Base-by-base conservation (phyloP, 2,329 filamentous ascomycete genomes). In the Fusarium albidum region DNA sequence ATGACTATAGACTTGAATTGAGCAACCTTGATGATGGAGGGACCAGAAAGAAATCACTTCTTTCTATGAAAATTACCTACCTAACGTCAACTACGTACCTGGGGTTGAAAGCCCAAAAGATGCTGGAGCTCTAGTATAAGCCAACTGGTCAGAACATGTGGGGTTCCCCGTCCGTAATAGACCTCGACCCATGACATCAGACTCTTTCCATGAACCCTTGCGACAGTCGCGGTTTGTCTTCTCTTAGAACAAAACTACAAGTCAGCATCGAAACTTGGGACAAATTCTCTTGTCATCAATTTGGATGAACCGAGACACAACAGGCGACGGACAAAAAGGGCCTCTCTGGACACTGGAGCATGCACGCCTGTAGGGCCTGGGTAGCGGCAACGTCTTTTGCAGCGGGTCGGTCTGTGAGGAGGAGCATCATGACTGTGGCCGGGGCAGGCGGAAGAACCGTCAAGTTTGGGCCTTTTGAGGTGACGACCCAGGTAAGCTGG, bases 401-500 rank as follows among this genome's bases (percentile, higher is more conserved):
- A 43, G 32, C 56, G 13, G 38, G 48, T 41, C 41, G 37, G 21
- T 49, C 48, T 33, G 17, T 55, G 35, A 62, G 61, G 35, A 62
- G 61, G 53, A 37, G 48, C 54, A 63, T 64, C 62, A 75, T 74
- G 70, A 67, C 70, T 39, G 62, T 64, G 14, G 65, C 71, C 26
- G 66, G 52, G 15, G 49, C 56, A 18, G 59, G 59, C 17, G 67
- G 54, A 5, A 57, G 49, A 42, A 51, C 27, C 18, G 71, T 94
- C 63, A 80, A 85, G 68, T 95, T 96, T 68, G 91, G 91, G 12
- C 82, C 87, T 9, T 93, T 90, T 69, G 79, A 90, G 52, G 89
- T 96, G 48, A 90, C 90, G 11, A 79, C 84, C 14, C 90, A 92
- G 78, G 89, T 90, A 74, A 65, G 75, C 60, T 9, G 12, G 25